Percentiles rank a stretch among this genome's conserved stretches.
Conservation (phyloP, 2,329 filamentous ascomycete species). For the Knufia petricola region DNA sequence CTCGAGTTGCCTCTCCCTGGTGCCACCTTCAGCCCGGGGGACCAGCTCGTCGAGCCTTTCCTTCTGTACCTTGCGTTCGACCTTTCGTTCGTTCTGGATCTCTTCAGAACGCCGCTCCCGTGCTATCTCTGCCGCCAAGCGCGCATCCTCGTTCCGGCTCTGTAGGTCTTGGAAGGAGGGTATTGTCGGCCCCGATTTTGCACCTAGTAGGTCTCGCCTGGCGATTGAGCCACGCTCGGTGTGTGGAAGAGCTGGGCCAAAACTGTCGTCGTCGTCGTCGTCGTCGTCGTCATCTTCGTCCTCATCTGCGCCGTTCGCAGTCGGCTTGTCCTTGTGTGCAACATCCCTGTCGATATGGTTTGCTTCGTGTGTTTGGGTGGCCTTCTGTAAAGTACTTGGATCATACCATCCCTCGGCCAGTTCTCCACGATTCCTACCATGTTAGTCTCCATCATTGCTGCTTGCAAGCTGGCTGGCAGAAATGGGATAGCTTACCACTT, state of each 20-base stretch:
- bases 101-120: slow-evolving; percentile 38
- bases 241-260: slow-evolving; percentile 45
- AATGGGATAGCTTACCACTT: slow-evolving; percentile 59
- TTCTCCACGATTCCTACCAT: slow-evolving; percentile 66
- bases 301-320: neutral
- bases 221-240: slow-evolving; percentile 15
- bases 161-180: slow-evolving; percentile 67
- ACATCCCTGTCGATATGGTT: slow-evolving; percentile 24
- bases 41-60: slow-evolving; percentile 69
- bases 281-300: slow-evolving; percentile 28
- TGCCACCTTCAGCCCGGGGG: slow-evolving; percentile 73
- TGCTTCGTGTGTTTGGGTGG: slow-evolving; percentile 24
- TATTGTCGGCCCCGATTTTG: slow-evolving; percentile 47
- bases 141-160: slow-evolving; percentile 34
- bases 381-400: slow-evolving; percentile 55
- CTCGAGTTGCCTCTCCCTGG: slow-evolving; percentile 73
- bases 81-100: slow-evolving; percentile 52
- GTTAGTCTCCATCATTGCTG: slow-evolving; percentile 13
- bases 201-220: slow-evolving; percentile 22
- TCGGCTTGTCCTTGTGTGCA: slow-evolving; percentile 32
- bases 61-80: slow-evolving; percentile 57
- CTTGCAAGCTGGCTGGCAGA: neutral
- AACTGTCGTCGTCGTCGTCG: slow-evolving; percentile 52
- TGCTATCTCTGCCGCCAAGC: slow-evolving; percentile 44
- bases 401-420: slow-evolving; percentile 91